A percentile compares a stretch with the other conserved stretches of the same genome.
Conservation (phyloP, 2,329 filamentous ascomycete genomes). For the Verticillium zaregamsianum region DNA sequence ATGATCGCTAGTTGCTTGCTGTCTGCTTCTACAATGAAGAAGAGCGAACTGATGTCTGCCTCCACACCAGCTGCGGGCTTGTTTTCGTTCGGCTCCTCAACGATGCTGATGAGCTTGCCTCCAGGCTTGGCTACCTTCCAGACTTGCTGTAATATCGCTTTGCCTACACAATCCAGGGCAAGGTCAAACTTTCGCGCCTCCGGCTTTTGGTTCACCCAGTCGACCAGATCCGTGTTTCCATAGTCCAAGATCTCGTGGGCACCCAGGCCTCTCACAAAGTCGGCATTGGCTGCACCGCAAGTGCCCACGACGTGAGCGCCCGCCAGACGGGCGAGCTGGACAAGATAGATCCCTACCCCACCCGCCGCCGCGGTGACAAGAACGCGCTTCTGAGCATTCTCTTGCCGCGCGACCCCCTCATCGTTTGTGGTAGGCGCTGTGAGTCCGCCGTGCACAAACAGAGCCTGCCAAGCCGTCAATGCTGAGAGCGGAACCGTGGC, state of each 20-base stretch:
- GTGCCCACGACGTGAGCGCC: background rate
- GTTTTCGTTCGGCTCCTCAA: background rate
- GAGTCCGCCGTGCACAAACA: background rate
- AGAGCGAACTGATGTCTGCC: background rate
- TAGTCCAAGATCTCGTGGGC: slow-evolving; percentile 3
- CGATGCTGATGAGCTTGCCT: background rate
- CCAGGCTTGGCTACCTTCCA: background rate
- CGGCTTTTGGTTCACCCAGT: background rate
- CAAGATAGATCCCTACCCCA: background rate
- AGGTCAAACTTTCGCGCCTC: background rate
- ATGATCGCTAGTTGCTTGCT: background rate
- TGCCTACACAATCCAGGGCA: background rate
- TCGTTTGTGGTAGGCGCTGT: background rate
- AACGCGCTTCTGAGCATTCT: background rate
- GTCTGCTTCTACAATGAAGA: slow-evolving; percentile 1
- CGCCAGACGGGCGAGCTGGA: background rate
- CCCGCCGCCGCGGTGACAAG: background rate
- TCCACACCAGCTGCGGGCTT: background rate
- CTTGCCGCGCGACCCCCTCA: background rate
- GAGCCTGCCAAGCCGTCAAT: slow-evolving; percentile 1
- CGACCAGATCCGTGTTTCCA: background rate
- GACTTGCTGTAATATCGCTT: background rate
- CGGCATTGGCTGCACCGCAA: background rate
- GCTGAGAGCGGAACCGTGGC: slow-evolving; percentile 1
- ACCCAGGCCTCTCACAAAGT: background rate